Evolutionary conservation across 2,329 filamentous ascomycete genomes (phyloP).

Genomic region (Diaporthe eres): DNA sequence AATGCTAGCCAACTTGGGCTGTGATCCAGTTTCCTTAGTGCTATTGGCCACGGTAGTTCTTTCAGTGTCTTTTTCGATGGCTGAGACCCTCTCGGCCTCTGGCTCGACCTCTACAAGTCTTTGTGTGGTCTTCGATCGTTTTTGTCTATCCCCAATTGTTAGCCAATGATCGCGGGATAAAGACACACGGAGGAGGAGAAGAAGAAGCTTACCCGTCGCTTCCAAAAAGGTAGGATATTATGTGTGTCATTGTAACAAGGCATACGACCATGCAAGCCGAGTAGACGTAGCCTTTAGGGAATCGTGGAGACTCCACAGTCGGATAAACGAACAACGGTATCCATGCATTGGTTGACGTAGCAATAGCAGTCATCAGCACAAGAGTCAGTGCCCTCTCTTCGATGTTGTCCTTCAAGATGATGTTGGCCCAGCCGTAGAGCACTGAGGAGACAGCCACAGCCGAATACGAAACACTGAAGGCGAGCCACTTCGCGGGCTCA

Average conservation of each 20-base stretch:
- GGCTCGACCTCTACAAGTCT: neutral
- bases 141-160: neutral
- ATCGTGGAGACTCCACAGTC: slow-evolving; percentile 59
- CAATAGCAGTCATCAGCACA: slow-evolving; percentile 65
- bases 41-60: neutral
- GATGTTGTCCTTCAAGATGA: slow-evolving; percentile 59
- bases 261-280: slow-evolving; percentile 35
- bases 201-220: slow-evolving; percentile 20
- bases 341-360: slow-evolving; percentile 70
- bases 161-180: neutral
- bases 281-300: slow-evolving; percentile 56
- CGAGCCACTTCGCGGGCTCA: slow-evolving; percentile 68
- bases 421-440: slow-evolving; percentile 70
- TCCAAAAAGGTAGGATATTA: slow-evolving; percentile 31
- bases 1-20: neutral
- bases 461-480: slow-evolving; percentile 64
- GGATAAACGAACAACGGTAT: slow-evolving; percentile 66
- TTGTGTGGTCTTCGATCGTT: neutral
- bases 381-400: slow-evolving; percentile 64
- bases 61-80: neutral
- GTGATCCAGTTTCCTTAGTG: neutral
- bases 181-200: neutral
- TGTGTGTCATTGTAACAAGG: slow-evolving; percentile 31
- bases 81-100: neutral
- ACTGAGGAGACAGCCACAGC: slow-evolving; percentile 67